phyloP scores from a whole-genome alignment of 257 asterid genomes.

The Cruciata laevipes region DNA sequence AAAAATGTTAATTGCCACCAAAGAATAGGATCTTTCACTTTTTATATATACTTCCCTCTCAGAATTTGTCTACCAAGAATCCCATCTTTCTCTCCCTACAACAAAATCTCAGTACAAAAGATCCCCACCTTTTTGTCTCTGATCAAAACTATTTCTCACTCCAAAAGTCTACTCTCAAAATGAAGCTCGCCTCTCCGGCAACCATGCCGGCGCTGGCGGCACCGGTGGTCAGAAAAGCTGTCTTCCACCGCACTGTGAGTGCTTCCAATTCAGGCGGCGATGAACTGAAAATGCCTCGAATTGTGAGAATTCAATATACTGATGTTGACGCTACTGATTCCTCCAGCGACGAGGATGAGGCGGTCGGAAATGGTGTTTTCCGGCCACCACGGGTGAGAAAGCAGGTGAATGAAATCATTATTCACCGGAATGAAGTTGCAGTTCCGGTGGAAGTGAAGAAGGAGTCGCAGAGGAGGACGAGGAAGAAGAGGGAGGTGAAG shows the following conservation, averaged over 20 bases:
- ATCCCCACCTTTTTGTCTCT: not conserved
- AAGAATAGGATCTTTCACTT: conserved; percentile 12
- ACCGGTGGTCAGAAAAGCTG: not conserved
- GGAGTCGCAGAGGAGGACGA: not conserved
- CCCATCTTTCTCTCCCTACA: conserved; percentile 1
- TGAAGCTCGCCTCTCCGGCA: not conserved
- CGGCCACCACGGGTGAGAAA: conserved; percentile 20
- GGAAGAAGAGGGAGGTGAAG: conserved; percentile 1
- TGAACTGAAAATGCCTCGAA: conserved; percentile 23
- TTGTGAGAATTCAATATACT: conserved; percentile 46
- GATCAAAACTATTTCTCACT: not conserved
- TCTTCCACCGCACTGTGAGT: not conserved
- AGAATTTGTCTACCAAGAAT: not conserved
- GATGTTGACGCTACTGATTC: conserved; percentile 81
- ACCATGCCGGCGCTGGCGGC: not conserved
- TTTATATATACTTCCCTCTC: not conserved
- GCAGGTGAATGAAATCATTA: conserved; percentile 43
- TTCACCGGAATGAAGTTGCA: conserved; percentile 11
- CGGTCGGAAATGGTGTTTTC: not conserved
- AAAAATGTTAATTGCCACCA: conserved; percentile 5
- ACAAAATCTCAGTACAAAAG: not conserved
- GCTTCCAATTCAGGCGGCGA: not conserved
- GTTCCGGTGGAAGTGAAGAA: not conserved
- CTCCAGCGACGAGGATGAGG: conserved; percentile 33
- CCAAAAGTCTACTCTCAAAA: too few relatives aligned